phyloP scores from a whole-genome alignment of 2,329 filamentous ascomycete species.

The Cladosporium sp. region DNA sequence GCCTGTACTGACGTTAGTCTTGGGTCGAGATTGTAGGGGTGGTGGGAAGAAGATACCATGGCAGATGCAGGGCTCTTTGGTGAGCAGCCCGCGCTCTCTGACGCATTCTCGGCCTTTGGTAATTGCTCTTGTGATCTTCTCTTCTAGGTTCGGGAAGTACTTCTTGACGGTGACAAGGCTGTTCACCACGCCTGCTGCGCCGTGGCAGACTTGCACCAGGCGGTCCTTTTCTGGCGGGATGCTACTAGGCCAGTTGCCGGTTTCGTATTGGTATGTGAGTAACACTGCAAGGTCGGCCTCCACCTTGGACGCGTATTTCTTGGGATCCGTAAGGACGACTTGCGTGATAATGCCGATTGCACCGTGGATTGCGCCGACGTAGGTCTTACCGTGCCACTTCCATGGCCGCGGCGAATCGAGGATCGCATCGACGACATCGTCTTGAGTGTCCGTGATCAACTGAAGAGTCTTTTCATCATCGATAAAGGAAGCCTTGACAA shows the following conservation, averaged over 20 bases:
- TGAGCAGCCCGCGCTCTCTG: conserved; percentile 60
- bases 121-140: conserved; percentile 56
- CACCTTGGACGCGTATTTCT: conserved; percentile 55
- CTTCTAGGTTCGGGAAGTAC: conserved; percentile 56
- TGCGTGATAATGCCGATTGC: conserved; percentile 71
- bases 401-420: conserved; percentile 58
- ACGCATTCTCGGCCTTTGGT: conserved; percentile 54
- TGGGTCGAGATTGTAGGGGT: neutral
- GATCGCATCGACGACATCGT: conserved; percentile 60
- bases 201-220: conserved; percentile 67
- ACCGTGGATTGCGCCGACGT: conserved; percentile 68
- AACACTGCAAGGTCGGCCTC: conserved; percentile 55
- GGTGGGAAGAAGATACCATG: conserved; percentile 43
- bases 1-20: conserved; percentile 38
- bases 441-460: conserved; percentile 54
- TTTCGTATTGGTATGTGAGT: conserved; percentile 59
- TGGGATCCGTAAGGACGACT: conserved; percentile 59
- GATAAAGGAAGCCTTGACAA: conserved; percentile 60
- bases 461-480: conserved; percentile 53
- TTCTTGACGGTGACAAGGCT: conserved; percentile 58
- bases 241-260: conserved; percentile 64
- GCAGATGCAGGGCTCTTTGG: conserved; percentile 65
- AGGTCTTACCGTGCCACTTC: conserved; percentile 64
- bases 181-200: conserved; percentile 62
- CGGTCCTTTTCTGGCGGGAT: conserved; percentile 50